Conservation (phyloP, 2,329 filamentous ascomycete species). For the Lasiodiplodia sp. region DNA sequence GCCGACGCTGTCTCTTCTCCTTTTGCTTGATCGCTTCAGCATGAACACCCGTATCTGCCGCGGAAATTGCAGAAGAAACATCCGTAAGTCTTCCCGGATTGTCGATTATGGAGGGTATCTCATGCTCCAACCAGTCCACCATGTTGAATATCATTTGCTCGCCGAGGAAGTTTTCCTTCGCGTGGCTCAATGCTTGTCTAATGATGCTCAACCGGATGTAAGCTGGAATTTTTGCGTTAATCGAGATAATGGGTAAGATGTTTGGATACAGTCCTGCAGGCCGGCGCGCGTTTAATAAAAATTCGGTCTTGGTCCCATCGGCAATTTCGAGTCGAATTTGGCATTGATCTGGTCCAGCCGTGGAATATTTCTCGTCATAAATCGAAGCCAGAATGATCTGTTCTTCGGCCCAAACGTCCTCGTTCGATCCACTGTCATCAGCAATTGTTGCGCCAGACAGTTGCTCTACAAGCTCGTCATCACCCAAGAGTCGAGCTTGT, state of each 20-base stretch:
- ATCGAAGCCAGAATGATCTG: constrained; percentile 84
- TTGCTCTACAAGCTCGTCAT: constrained; percentile 36
- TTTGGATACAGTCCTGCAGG: constrained; percentile 75
- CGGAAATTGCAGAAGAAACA: constrained; percentile 76
- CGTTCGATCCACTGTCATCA: constrained; percentile 48
- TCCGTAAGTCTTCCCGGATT: constrained; percentile 84
- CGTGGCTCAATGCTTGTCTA: constrained; percentile 75
- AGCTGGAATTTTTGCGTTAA: constrained; percentile 76
- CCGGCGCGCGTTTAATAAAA: constrained; percentile 71
- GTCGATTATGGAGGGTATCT: constrained; percentile 82
- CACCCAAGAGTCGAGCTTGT: constrained; percentile 70
- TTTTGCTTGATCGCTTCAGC: constrained; percentile 37
- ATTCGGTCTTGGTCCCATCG: constrained; percentile 52
- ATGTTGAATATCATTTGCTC: constrained; percentile 92
- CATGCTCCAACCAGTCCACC: constrained; percentile 88
- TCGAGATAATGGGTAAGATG: constrained; percentile 70
- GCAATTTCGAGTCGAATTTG: constrained; percentile 69
- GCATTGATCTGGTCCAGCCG: constrained; percentile 69
- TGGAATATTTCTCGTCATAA: constrained; percentile 69
- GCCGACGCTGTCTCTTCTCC: constrained; percentile 50
- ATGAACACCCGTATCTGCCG: constrained; percentile 57
- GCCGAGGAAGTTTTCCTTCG: constrained; percentile 73
- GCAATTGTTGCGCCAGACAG: constrained; percentile 50
- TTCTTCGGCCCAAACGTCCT: constrained; percentile 82
- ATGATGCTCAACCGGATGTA: constrained; percentile 93